phyloP scores from a whole-genome alignment of 116 monocot genomes.

The Dioscorea cayenensis region DNA sequence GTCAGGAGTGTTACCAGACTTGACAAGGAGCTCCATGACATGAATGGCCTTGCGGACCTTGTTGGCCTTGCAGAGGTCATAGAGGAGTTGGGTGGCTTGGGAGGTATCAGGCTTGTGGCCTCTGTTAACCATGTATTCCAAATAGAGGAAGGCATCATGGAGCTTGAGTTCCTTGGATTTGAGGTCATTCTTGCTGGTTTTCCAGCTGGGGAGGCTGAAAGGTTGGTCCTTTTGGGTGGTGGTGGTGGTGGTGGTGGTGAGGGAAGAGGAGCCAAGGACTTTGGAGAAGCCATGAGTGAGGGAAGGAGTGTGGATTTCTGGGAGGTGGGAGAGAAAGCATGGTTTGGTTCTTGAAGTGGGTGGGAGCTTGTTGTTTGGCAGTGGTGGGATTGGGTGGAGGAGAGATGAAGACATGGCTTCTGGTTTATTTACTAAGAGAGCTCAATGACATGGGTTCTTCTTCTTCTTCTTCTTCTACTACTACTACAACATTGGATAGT shows the following conservation, averaged over 20 bases:
- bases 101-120: conserved; percentile 46
- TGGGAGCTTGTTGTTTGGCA: conserved; percentile 4
- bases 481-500: not conserved
- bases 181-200: conserved; percentile 36
- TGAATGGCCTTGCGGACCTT: conserved; percentile 72
- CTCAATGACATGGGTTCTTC: not conserved
- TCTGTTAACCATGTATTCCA: conserved; percentile 59
- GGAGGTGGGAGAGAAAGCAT: conserved; percentile 4
- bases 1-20: conserved; percentile 30
- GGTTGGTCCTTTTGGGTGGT: conserved; percentile 11
- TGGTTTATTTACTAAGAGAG: not conserved
- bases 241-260: conserved; percentile 18
- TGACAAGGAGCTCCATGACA: conserved; percentile 64
- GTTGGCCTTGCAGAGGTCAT: conserved; percentile 52
- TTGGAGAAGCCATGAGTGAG: conserved; percentile 26
- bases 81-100: conserved; percentile 54
- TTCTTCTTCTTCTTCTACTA: not conserved
- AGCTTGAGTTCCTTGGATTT: conserved; percentile 44
- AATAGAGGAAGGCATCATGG: conserved; percentile 60
- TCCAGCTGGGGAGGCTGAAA: conserved; percentile 58
- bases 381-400: conserved; percentile 1
- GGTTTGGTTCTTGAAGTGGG: not conserved
- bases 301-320: conserved; percentile 6
- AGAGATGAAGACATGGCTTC: not conserved
- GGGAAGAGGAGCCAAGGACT: conserved; percentile 23